phyloP scores from a whole-genome alignment of 2,329 filamentous ascomycete genomes.

The Penicillium frequentans region DNA sequence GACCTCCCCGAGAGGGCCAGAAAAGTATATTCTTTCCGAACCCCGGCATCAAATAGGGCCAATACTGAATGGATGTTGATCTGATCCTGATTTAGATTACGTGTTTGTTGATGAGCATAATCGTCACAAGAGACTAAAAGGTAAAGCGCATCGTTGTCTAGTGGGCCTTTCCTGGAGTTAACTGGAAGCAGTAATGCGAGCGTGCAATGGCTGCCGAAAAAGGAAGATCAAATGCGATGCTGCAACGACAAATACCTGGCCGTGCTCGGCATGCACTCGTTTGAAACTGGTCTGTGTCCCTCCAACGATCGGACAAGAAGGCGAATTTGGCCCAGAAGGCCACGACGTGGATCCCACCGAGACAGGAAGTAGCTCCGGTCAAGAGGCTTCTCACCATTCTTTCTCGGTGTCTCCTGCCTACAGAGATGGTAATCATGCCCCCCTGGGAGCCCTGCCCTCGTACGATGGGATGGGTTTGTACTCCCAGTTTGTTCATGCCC shows the following conservation, averaged over 20 bases:
- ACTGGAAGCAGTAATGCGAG: constrained; percentile 75
- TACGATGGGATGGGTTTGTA: constrained; percentile 50
- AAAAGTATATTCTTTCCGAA: constrained; percentile 65
- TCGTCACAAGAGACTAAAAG: constrained; percentile 93
- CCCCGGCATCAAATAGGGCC: not conserved
- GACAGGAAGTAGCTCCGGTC: constrained; percentile 31
- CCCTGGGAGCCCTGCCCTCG: constrained; percentile 41
- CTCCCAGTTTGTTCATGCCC: constrained; percentile 36
- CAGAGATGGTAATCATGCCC: constrained; percentile 51
- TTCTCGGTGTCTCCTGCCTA: constrained; percentile 52
- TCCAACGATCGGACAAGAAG: constrained; percentile 76
- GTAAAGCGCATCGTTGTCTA: constrained; percentile 48
- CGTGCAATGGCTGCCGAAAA: constrained; percentile 90
- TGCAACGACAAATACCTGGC: constrained; percentile 95
- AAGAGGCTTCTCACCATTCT: constrained; percentile 53
- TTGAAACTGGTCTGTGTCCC: constrained; percentile 92
- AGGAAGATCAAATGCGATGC: constrained; percentile 98
- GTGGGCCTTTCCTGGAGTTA: not conserved
- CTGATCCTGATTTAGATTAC: constrained; percentile 67
- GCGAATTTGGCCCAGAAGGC: constrained; percentile 40
- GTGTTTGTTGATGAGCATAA: constrained; percentile 99
- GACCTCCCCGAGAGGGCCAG: constrained; percentile 71
- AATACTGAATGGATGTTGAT: constrained; percentile 1
- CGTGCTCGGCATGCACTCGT: constrained; percentile 88
- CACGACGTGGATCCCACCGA: constrained; percentile 29